A percentile compares a stretch with the other conserved stretches of the same genome.
These are phyloP conservation scores for Alloteropsis semialata DNA, from an alignment of 176 grass and related monocot species.

Conservation along the genomic window DNA sequence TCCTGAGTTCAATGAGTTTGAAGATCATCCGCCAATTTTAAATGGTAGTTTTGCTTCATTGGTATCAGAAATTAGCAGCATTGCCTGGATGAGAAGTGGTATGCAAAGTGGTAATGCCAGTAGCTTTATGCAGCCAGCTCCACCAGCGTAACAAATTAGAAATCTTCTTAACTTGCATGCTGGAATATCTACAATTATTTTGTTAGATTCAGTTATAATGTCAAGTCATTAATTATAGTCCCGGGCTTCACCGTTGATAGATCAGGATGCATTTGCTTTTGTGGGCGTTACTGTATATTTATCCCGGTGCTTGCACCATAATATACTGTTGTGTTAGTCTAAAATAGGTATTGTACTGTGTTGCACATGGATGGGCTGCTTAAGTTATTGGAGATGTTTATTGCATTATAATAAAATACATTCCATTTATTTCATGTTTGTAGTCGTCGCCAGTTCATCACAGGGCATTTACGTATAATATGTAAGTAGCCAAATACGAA, in stretches of 20 bases:
- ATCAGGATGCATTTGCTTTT: neutral
- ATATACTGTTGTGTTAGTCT: neutral
- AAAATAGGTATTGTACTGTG: neutral
- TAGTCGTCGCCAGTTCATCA: neutral
- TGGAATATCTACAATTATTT: slow-evolving; percentile 15
- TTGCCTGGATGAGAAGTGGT: slow-evolving; percentile 91
- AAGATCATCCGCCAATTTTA: slow-evolving; percentile 69
- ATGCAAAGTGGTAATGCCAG: slow-evolving; percentile 54
- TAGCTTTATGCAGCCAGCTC: slow-evolving; percentile 48
- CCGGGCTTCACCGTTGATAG: neutral
- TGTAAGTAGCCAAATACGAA: neutral
- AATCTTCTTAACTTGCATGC: slow-evolving; percentile 26
- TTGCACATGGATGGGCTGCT: neutral
- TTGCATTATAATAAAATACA: neutral
- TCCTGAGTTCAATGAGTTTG: slow-evolving; percentile 92
- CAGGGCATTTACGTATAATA: neutral
- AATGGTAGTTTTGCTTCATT: slow-evolving; percentile 63
- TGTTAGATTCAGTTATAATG: slow-evolving; percentile 5
- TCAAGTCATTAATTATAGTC: slow-evolving; percentile 20
- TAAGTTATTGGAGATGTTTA: neutral
- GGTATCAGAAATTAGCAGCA: slow-evolving; percentile 93
- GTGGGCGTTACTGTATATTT: slow-evolving; percentile 6
- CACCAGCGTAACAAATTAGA: slow-evolving; percentile 29
- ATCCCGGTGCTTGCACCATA: neutral
- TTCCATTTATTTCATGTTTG: slow-evolving; percentile 3